phyloP scores from a whole-genome alignment of 306 rosid species.

The Pueraria montana region DNA sequence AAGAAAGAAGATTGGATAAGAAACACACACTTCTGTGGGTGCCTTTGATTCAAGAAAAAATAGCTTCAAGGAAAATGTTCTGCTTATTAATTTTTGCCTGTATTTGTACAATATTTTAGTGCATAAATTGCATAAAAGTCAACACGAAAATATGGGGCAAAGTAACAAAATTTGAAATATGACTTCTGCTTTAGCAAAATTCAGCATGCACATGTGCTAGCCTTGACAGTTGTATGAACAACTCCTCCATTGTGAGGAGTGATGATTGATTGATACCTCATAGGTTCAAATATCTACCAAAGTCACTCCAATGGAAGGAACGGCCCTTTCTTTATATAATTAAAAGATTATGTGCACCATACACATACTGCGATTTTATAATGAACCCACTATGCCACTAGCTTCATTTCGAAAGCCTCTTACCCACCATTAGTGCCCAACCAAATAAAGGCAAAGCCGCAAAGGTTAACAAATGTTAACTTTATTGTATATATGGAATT shows the following conservation, averaged over 20 bases:
- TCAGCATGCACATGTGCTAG: constrained; percentile 10
- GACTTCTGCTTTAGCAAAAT: constrained; percentile 34
- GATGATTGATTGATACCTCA: constrained; percentile 17
- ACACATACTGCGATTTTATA: neutral
- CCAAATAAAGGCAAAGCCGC: neutral
- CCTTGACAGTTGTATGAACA: constrained; percentile 14
- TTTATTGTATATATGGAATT: neutral
- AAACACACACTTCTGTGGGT: constrained; percentile 15
- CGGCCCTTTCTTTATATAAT: neutral
- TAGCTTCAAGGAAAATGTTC: constrained; percentile 23
- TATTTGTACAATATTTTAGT: neutral
- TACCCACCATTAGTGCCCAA: neutral
- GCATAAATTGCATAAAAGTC: neutral
- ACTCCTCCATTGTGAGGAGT: neutral
- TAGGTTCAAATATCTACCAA: neutral
- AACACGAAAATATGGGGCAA: neutral
- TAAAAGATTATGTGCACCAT: neutral
- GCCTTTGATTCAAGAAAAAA: constrained; percentile 22
- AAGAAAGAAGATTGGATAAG: constrained; percentile 41
- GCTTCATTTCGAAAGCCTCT: neutral
- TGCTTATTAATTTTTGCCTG: neutral
- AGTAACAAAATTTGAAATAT: constrained; percentile 12
- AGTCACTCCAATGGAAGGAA: neutral
- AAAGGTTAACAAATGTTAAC: neutral
- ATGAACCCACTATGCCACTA: neutral